Evolutionary conservation across 1,284 basidiomycete species (phyloP).

Genomic region (Rhodotorula glutinis): DNA sequence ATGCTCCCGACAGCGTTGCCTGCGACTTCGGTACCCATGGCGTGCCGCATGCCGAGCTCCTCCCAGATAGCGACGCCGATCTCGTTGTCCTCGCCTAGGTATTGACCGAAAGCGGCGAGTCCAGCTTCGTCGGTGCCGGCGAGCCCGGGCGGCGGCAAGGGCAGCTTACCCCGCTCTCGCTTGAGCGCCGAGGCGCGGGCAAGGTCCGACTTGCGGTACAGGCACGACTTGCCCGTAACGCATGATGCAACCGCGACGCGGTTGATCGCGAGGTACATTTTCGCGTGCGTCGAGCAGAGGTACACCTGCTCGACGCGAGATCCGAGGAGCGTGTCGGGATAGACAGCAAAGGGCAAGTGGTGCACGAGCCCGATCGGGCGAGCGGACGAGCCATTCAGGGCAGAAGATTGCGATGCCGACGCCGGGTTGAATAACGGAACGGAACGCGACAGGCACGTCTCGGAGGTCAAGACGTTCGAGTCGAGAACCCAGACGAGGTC

Average conservation of each 20-base stretch:
- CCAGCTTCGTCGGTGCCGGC: slow-evolving; percentile 49
- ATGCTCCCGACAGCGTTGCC: slow-evolving; percentile 84
- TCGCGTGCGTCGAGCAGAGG: slow-evolving; percentile 94
- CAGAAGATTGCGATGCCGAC: not conserved
- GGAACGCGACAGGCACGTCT: slow-evolving; percentile 78
- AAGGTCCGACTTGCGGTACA: slow-evolving; percentile 86
- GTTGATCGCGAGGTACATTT: slow-evolving; percentile 98
- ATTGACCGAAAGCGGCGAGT: slow-evolving; percentile 74
- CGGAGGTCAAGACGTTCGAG: slow-evolving; percentile 77
- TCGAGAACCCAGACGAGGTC: slow-evolving; percentile 97
- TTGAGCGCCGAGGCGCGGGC: slow-evolving; percentile 53
- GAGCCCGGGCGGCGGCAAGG: slow-evolving; percentile 2
- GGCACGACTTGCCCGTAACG: slow-evolving; percentile 93
- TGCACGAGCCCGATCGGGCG: slow-evolving; percentile 76
- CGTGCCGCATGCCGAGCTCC: slow-evolving; percentile 77
- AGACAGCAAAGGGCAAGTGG: slow-evolving; percentile 87
- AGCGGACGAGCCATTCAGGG: not conserved
- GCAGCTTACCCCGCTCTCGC: slow-evolving; percentile 17
- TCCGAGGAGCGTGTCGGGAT: slow-evolving; percentile 60
- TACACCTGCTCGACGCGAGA: slow-evolving; percentile 89
- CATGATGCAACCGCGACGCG: slow-evolving; percentile 81
- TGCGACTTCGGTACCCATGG: slow-evolving; percentile 81
- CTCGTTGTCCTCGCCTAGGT: slow-evolving; percentile 94
- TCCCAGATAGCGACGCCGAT: slow-evolving; percentile 86
- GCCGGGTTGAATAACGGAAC: slow-evolving; percentile 63